Percentiles rank a stretch among this genome's conserved stretches.
phyloP scores from a whole-genome alignment of 164 flowering plant genomes.

The Vitis riparia region DNA sequence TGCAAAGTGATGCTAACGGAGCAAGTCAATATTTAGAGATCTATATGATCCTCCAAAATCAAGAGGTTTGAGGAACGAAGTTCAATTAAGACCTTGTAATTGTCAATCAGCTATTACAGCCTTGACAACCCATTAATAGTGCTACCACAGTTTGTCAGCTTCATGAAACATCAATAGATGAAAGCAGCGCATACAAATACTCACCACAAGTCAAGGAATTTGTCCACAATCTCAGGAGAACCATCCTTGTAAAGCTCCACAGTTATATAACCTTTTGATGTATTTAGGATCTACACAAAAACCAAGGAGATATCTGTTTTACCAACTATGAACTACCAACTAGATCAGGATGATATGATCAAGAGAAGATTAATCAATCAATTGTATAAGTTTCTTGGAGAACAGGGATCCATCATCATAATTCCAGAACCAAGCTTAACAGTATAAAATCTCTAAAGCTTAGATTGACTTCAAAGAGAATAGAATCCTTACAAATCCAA shows the following conservation, averaged over 20 bases:
- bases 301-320: not conserved
- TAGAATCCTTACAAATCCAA: no score
- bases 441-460: no score
- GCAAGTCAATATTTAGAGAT: not conserved
- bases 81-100: no score
- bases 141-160: not conserved
- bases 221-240: conserved; percentile 82
- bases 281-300: conserved; percentile 49
- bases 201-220: conserved; percentile 76
- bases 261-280: conserved; percentile 74
- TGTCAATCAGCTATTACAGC: no score
- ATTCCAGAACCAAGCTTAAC: no score
- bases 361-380: not conserved
- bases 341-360: no score
- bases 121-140: no score
- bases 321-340: no score
- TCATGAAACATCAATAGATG: conserved; percentile 1
- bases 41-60: no score
- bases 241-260: conserved; percentile 83
- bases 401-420: no score
- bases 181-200: conserved; percentile 10
- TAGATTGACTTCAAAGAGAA: no score
- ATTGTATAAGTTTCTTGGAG: not conserved
- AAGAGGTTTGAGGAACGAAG: no score
- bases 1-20: not conserved